Evolutionary conservation across 2,329 filamentous ascomycete genomes (phyloP), one percentile per base, ranked within the genome.

Genomic region (Macrophomina phaseolina): DNA sequence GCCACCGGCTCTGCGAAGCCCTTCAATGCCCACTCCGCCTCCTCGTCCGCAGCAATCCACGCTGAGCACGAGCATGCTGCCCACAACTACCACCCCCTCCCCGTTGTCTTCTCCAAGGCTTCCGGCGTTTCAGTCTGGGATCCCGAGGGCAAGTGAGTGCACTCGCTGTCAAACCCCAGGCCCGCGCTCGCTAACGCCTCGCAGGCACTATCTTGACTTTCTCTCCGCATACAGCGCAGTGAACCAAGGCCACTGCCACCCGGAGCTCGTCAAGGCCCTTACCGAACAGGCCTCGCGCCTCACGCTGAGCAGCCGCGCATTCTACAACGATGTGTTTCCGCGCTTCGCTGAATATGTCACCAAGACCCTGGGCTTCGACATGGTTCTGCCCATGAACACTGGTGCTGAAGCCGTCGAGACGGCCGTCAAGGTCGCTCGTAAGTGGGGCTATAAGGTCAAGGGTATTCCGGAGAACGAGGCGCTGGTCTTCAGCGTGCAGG

Each of bases 391-490:
- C 71, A 97, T 98, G 94, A 97, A 97, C 84, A 98, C 94, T 1
- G 94, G 94, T 67, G 94, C 94, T 28, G 94, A 98, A 82, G 94
- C 94, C 8, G 93, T 97, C 42, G 94, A 98, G 85, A 97, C 94
- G 0, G 94, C 91, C 12, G 89, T 98, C 82, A 98, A 98, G 86
- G 89, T 98, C 81, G 94, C 94, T 67, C 87, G 94, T 71, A 98
- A 98, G 82, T 98, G 94, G 94, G 94, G 93, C 5, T 97, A 97
- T 86, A 97, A 97, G 83, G 89, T 92, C 77, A 97, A 98, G 86
- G 89, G 90, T 28, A 94, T 98, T 69, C 89, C 92, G 5, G 84
- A 92, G 78, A 90, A 91, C 76, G 88, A 95, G 84, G 94, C 94
- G 8, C 80, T 95, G 70, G 87, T 98, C 45, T 91, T 98, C 77